Base-by-base conservation (phyloP, 108 stramenopile genomes). In the Aurantiochytrium sp. region DNA sequence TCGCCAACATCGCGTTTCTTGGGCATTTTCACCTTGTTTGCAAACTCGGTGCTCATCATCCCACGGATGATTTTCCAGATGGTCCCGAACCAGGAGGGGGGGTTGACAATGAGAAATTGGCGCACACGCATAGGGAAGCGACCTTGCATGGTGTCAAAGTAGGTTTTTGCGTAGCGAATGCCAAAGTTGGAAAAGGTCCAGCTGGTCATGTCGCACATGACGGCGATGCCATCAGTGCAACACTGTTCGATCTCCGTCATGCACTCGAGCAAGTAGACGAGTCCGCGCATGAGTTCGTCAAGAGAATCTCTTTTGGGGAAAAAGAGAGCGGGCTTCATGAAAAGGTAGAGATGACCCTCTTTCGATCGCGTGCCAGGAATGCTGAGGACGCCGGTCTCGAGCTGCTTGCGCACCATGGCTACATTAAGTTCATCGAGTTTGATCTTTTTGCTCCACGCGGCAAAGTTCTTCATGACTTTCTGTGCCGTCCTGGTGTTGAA, bases 71-170 rank as follows among this genome's bases (percentile, higher is more conserved):
- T 4, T 47, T 83, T 83, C 44, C 73, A 83, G 4, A 83, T 83
- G 29, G 64, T 92, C 14, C 55, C 90, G 71, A 95, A 95, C 92
- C 93, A 95, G 16, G 47, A 44, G 3, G 94, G 94, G 44, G 94
- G 94, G 59, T 95, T 93, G n/a, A 95, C 92, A 72, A 95, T 93
- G 5, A 94, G 69, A 72, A 94, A 92, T 25, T 91, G 58, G 8
- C 60, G 43, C 19, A 94, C 94, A 0, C 91, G 87, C 18, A 91
- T 91, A 16, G 93, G 93, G 25, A 91, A 76, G 3, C 89, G 51
- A 5, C 94, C 94, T 76, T 94, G 93, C 57, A 94, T 69, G 23
- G 60, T 89, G 57, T 88, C 88, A 92, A 94, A 92, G 73, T 93
- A 94, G 51, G 92, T 87, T 59, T 42, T 14, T 57, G 90, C 93